Evolutionary conservation across 768 basidiomycete species (phyloP), one percentile per base, ranked within the genome.

Genomic region (Boletus fagicola): DNA sequence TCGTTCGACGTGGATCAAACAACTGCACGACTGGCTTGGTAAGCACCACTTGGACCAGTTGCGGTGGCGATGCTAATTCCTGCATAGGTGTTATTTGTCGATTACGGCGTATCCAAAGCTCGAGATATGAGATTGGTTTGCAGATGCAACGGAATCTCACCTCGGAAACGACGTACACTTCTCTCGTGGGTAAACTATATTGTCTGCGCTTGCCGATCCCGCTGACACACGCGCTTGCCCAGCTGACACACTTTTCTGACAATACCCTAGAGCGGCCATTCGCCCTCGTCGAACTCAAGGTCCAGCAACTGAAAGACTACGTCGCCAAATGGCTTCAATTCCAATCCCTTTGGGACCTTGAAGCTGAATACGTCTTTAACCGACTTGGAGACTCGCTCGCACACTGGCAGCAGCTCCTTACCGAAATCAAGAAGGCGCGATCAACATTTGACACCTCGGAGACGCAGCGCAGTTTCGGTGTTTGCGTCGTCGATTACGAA

Each of bases 251-350:
- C 43, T 85, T 97, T 73, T 72, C 81, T 8, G 88, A 92, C 54
- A 78, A 82, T 50, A 86, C 87, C 0, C 81, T 98, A 2, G 83
- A 87, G 64, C 83, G 83, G 31, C 93, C 96, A 0, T 94, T 99
- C 72, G 73, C 82, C 0, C 78, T 97, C 26, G 88, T 99, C 65
- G 94, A 98, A 73, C 77, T 74, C 63, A 97, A 97, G 74, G 86
- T 94, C 16, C 87, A 89, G 56, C 85, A 92, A 59, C 81, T 99
- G 53, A 87, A 82, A 64, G 87, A 88, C 46, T 99, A 99, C 73
- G 94, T 98, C 49, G 91, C 81, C 57, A 97, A 97, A 76, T 99
- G 97, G 97, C 83, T 98, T 0, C 95, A 96, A 67, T 98, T 99
- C 83, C 97, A 98, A 74, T 96, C 96, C 0, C 80, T 98, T 0